Percentiles rank a stretch among this genome's conserved stretches.
Evolutionary conservation across 148 eudicot genomes (phyloP).

Genomic region (Amaranthus cruentus): DNA sequence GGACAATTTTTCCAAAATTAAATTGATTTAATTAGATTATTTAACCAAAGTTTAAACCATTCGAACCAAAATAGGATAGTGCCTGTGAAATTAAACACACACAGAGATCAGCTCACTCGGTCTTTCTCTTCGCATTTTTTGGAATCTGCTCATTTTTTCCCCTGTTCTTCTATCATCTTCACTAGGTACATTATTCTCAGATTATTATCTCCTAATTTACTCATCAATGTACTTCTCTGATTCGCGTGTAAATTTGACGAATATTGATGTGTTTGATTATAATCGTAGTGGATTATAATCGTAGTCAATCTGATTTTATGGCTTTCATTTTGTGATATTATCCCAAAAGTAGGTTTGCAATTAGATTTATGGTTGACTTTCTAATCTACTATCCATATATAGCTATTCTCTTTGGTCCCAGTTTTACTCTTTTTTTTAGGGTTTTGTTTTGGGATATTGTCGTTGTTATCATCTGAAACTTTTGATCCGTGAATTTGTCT

Average conservation of each 20-base stretch:
- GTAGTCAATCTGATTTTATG: neutral
- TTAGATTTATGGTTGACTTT: neutral
- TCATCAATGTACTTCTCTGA: neutral
- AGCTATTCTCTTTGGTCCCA: neutral
- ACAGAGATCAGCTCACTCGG: too few species aligned
- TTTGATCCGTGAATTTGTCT: neutral
- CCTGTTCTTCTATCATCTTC: neutral
- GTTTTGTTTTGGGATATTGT: neutral
- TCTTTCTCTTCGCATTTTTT: too few species aligned
- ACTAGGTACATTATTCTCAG: constrained; percentile 12
- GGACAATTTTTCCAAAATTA: too few species aligned
- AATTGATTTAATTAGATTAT: too few species aligned
- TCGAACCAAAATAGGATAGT: too few species aligned
- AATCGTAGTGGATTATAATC: too few species aligned
- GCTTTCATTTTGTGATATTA: neutral
- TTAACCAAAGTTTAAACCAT: too few species aligned
- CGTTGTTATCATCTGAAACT: neutral
- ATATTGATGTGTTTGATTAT: too few species aligned
- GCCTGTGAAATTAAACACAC: too few species aligned
- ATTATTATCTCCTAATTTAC: neutral
- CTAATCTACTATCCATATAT: too few species aligned
- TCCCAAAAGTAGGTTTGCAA: neutral
- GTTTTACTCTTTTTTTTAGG: neutral
- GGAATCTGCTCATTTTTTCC: too few species aligned
- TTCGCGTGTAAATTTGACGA: neutral